Evolutionary conservation across 305 asterid genomes (phyloP), one percentile per base, ranked within the genome.

Genomic region (Fraxinus velutina): DNA sequence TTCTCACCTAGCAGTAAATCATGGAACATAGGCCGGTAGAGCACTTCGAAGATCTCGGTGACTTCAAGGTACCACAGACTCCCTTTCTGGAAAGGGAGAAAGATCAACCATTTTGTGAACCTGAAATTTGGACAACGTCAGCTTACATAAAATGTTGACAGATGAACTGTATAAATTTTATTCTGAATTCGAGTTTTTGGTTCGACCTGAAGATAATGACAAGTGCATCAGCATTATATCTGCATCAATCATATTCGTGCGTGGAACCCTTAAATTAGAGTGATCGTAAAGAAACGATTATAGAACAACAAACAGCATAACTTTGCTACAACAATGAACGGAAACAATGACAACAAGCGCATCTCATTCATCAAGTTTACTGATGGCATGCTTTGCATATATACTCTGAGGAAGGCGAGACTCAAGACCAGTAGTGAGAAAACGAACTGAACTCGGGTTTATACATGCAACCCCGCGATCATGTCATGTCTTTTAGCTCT

Each of bases 51-150:
- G 76, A 88, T 94, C 88, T 95, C 97, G 71, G 90, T 75, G 76
- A 93, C 98, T 89, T 95, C 98, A 50, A 95, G 96, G 79, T 93
- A 95, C 98, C 98, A 39, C 10, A 50, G 98, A 84, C 88, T 92
- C 98, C 88, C 98, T 90, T 81, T 92, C 92, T 36, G 97, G 95
- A 84, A 84, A 86, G 17, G 82, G 81, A 7, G 98, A 93, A 78
- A 95, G 94, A 81, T 93, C 93, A 78, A 92, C 92, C 72, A 92
- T 86, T 86, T 95, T 93, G 92, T 93, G 98, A 77, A 92, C 98
- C 99, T 93, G 96, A 33, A 80, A 84, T 64, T 68, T 73, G 70
- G 74, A 81, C 39, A 50, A 77, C 32, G 55, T 29, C 75, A 64
- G 77, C 78, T 83, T 57, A 32, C 52, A 50, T 47, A 17, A 33